phyloP scores from a whole-genome alignment of 768 basidiomycete genomes.

The Pleurotus cornucopiae region DNA sequence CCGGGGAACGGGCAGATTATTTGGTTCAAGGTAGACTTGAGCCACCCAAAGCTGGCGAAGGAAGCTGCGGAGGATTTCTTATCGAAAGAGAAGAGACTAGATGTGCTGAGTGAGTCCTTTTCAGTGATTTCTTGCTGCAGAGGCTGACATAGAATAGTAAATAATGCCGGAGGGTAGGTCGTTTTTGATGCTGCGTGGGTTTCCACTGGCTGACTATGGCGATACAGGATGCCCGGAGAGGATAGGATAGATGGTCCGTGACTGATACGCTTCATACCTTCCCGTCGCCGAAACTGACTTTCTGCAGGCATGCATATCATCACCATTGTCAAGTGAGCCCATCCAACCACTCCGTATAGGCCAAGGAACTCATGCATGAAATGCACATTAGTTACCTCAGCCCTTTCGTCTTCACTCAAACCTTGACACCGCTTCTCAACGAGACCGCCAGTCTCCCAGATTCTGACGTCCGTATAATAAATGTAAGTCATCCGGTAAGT shows the following conservation, averaged over 20 bases:
- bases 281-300: not conserved
- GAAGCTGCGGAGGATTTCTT: conserved; percentile 45
- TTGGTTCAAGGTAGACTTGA: conserved; percentile 50
- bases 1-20: conserved; percentile 42
- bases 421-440: conserved; percentile 48
- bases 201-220: not conserved
- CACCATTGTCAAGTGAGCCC: conserved; percentile 42
- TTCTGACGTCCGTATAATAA: conserved; percentile 59
- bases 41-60: conserved; percentile 43
- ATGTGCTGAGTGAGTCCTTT: conserved; percentile 43
- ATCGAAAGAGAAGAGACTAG: conserved; percentile 45
- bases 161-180: conserved; percentile 50
- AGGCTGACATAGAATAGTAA: conserved; percentile 30
- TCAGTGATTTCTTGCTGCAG: not conserved
- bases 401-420: conserved; percentile 50
- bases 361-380: not conserved
- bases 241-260: conserved; percentile 10
- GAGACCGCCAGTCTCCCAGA: conserved; percentile 41
- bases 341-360: not conserved
- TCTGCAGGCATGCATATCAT: conserved; percentile 30
- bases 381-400: conserved; percentile 40
- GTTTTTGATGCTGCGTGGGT: not conserved
- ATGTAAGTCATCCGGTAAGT: conserved; percentile 31
- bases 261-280: conserved; percentile 9
- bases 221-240: conserved; percentile 10